A percentile compares a stretch with the other conserved stretches of the same genome.
Conservation (phyloP, 2,329 filamentous ascomycete genomes). For the Camptophora hylomeconis region DNA sequence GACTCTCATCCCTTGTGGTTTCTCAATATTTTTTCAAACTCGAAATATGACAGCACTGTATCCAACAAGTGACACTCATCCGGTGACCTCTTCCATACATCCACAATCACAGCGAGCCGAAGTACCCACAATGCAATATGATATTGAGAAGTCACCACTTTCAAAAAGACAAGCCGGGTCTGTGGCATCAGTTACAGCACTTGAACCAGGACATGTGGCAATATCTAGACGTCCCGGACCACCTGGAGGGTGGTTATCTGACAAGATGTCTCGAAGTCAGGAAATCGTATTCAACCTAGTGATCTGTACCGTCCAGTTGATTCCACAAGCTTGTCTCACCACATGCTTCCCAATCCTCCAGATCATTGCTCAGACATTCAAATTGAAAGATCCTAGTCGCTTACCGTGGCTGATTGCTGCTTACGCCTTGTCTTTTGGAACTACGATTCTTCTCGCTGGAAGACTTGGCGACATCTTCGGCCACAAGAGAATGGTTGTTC, state of each 20-base stretch:
- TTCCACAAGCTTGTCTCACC: constrained; percentile 23
- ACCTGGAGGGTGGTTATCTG: constrained; percentile 12
- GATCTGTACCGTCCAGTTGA: constrained; percentile 35
- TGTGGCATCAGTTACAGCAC: no score
- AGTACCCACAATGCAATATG: no score
- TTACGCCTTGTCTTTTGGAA: constrained; percentile 31
- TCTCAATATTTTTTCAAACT: no score
- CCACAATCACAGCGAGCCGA: no score
- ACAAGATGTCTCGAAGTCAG: constrained; percentile 10
- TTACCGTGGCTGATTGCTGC: constrained; percentile 29
- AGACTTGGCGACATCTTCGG: constrained; percentile 33
- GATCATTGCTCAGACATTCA: constrained; percentile 33
- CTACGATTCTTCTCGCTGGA: constrained; percentile 32
- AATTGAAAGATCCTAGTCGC: constrained; percentile 19
- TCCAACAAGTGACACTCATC: no score
- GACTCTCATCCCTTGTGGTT: no score
- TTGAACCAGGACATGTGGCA: no score
- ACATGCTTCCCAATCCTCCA: constrained; percentile 29
- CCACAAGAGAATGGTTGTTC: constrained; percentile 28
- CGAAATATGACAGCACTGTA: no score
- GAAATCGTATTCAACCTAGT: constrained; percentile 27
- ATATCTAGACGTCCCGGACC: constrained; percentile 10
- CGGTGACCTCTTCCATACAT: no score
- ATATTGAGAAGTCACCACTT: no score
- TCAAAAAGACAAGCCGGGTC: no score